Conservation (phyloP, 176 grass and related monocot species). For the Lolium rigidum region DNA sequence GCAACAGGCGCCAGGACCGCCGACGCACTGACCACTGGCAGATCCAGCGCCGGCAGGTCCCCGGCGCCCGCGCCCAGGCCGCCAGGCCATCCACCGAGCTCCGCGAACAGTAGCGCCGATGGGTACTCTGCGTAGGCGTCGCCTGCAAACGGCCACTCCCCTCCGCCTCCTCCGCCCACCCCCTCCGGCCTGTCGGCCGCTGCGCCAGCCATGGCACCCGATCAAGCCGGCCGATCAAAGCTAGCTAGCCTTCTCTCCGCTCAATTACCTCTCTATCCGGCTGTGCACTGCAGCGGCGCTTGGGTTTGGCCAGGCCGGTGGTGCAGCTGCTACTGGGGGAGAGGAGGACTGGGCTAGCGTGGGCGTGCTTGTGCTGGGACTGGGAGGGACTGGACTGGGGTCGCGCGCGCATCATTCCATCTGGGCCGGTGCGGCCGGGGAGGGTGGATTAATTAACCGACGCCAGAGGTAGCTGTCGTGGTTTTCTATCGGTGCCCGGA, state of each 20-base stretch:
- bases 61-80: slow-evolving; percentile 33
- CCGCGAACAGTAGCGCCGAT: slow-evolving; percentile 51
- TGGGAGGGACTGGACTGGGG: neutral
- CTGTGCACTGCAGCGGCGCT: neutral
- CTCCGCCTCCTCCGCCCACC: slow-evolving; percentile 25
- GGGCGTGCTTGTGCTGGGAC: slow-evolving; percentile 12
- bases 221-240: slow-evolving; percentile 5
- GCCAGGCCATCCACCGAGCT: slow-evolving; percentile 40
- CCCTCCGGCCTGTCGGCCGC: slow-evolving; percentile 37
- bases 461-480: slow-evolving; percentile 14
- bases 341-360: slow-evolving; percentile 31
- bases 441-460: slow-evolving; percentile 30
- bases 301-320: neutral
- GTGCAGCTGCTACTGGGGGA: neutral
- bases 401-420: slow-evolving; percentile 24
- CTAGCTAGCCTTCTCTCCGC: neutral
- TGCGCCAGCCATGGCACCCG: slow-evolving; percentile 40
- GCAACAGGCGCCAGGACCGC: neutral
- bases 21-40: neutral
- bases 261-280: neutral
- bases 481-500: slow-evolving; percentile 51
- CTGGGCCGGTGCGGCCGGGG: slow-evolving; percentile 1
- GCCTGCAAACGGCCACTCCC: slow-evolving; percentile 56
- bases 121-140: slow-evolving; percentile 54
- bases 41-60: slow-evolving; percentile 59